phyloP scores from a whole-genome alignment of 768 basidiomycete species.

The Tricholoma flavovirens region DNA sequence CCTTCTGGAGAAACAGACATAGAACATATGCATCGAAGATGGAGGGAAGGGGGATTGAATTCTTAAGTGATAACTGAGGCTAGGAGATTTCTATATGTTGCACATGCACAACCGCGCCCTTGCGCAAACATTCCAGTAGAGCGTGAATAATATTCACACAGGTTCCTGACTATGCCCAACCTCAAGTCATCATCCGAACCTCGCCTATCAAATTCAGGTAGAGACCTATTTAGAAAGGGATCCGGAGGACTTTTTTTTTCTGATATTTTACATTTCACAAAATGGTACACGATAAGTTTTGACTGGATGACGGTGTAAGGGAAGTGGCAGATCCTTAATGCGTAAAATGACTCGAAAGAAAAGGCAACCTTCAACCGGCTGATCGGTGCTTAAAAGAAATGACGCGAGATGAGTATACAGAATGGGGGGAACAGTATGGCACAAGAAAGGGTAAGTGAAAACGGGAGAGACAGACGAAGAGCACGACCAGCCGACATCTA shows the following conservation, averaged over 20 bases:
- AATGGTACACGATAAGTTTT: background rate
- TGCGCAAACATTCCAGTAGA: no score
- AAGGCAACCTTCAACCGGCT: slow-evolving; percentile 10
- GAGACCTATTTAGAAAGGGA: no score
- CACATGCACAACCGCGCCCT: no score
- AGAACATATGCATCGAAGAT: no score
- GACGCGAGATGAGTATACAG: background rate
- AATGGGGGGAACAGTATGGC: slow-evolving; percentile 2
- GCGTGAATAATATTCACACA: no score
- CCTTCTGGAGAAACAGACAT: no score
- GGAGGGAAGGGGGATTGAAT: no score
- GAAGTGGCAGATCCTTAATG: slow-evolving; percentile 9
- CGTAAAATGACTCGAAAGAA: slow-evolving; percentile 11
- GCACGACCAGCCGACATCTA: slow-evolving; percentile 12
- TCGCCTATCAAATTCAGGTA: no score
- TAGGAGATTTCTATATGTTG: no score
- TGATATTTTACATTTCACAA: background rate
- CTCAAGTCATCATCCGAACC: no score
- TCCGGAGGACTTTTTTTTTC: background rate
- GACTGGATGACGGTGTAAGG: background rate
- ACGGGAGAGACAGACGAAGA: slow-evolving; percentile 2
- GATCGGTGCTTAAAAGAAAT: background rate
- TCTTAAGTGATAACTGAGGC: no score
- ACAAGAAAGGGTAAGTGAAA: slow-evolving; percentile 7
- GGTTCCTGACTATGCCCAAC: no score